phyloP scores from a whole-genome alignment of 2,329 filamentous ascomycete genomes.

The Ophiobolus disseminans region DNA sequence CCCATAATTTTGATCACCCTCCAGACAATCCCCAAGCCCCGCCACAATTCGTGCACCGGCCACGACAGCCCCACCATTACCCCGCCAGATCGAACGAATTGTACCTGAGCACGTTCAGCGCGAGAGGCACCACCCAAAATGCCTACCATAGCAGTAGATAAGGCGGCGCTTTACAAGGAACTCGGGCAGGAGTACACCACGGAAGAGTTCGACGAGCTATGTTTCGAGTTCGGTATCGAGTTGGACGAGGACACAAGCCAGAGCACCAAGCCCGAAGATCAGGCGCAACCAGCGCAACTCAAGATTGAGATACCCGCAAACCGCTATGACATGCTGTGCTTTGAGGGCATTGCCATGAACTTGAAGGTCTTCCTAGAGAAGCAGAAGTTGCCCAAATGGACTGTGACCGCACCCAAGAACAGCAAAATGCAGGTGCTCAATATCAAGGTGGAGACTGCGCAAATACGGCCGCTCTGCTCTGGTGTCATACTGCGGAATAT shows the following conservation, averaged over 20 bases:
- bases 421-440: slow-evolving; percentile 81
- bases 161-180: slow-evolving; percentile 92
- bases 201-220: slow-evolving; percentile 94
- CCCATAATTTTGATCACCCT: background rate
- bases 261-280: slow-evolving; percentile 42
- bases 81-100: slow-evolving; percentile 23
- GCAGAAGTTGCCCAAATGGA: slow-evolving; percentile 78
- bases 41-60: slow-evolving; percentile 23
- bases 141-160: slow-evolving; percentile 97
- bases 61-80: slow-evolving; percentile 33
- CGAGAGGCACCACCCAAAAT: slow-evolving; percentile 60
- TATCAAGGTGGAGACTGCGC: slow-evolving; percentile 75
- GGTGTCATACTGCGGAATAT: slow-evolving; percentile 89
- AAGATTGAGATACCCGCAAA: slow-evolving; percentile 99
- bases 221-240: slow-evolving; percentile 98
- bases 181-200: slow-evolving; percentile 91
- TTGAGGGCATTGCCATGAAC: slow-evolving; percentile 95
- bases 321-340: slow-evolving; percentile 92
- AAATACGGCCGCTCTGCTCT: slow-evolving; percentile 86
- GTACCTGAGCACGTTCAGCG: slow-evolving; percentile 10
- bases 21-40: background rate
- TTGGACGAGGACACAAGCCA: slow-evolving; percentile 79
- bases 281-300: slow-evolving; percentile 85
- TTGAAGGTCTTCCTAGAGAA: slow-evolving; percentile 92
- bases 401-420: slow-evolving; percentile 72